Conservation (phyloP, 1,139 yeast genomes). For the Suhomyces kunorum region DNA sequence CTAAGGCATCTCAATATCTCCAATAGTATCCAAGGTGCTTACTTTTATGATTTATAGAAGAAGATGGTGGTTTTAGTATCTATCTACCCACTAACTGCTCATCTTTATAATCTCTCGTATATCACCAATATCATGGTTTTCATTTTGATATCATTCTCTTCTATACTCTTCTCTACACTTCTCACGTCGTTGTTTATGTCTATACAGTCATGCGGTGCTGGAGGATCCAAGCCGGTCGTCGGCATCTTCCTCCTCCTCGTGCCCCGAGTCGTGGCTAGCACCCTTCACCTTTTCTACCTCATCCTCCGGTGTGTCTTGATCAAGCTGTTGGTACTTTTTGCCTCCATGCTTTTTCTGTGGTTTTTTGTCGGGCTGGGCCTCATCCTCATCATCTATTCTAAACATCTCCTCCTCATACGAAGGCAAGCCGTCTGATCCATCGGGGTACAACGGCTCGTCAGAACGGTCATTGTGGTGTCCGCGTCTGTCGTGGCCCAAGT, state of each 20-base stretch:
- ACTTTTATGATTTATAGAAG: too few relatives aligned
- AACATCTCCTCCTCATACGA: slow-evolving; percentile 48
- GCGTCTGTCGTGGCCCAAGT: slow-evolving; percentile 17
- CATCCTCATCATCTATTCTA: slow-evolving; percentile 44
- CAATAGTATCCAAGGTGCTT: too few relatives aligned
- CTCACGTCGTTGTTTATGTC: not conserved
- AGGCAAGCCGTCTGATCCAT: slow-evolving; percentile 25
- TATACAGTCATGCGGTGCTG: slow-evolving; percentile 2
- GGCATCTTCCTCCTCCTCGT: slow-evolving; percentile 4
- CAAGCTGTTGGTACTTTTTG: slow-evolving; percentile 6
- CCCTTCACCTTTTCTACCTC: slow-evolving; percentile 10
- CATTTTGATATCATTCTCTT: too few relatives aligned
- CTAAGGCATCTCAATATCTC: too few relatives aligned
- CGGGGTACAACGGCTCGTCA: slow-evolving; percentile 13
- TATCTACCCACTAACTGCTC: too few relatives aligned
- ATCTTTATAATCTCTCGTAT: too few relatives aligned
- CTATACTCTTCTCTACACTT: too few relatives aligned
- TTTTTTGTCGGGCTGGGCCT: slow-evolving; percentile 16
- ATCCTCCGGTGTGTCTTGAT: slow-evolving; percentile 7
- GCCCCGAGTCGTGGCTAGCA: not conserved
- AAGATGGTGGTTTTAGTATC: too few relatives aligned
- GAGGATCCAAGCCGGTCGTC: slow-evolving; percentile 11
- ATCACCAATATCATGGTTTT: too few relatives aligned
- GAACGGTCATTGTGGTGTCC: slow-evolving; percentile 1
- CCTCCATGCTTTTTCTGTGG: slow-evolving; percentile 6